Conservation (phyloP, 2,329 filamentous ascomycete genomes). For the Alternaria sp. region DNA sequence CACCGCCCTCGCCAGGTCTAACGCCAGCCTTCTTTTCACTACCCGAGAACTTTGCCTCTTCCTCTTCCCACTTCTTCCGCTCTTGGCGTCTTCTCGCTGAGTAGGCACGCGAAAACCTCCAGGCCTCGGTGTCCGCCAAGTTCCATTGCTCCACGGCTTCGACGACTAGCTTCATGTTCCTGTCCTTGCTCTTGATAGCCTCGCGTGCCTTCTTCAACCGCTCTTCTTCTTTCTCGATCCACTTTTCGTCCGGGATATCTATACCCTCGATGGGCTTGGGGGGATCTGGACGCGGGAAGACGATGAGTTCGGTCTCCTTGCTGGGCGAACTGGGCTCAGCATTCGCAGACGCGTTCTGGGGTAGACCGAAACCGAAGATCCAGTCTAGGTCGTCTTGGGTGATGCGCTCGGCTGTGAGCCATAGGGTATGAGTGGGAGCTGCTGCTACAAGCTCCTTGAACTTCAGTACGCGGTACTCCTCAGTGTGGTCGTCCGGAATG, state of each 20-base stretch:
- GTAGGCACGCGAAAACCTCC: conserved; percentile 75
- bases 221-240: conserved; percentile 61
- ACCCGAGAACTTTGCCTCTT: conserved; percentile 69
- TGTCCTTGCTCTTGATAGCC: conserved; percentile 45
- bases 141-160: conserved; percentile 60
- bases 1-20: conserved; percentile 44
- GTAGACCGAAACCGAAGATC: conserved; percentile 86
- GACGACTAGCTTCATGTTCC: conserved; percentile 36
- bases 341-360: conserved; percentile 61
- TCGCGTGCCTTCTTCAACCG: conserved; percentile 62
- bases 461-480: conserved; percentile 69
- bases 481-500: conserved; percentile 67
- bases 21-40: conserved; percentile 63
- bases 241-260: conserved; percentile 57
- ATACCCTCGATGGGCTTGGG: conserved; percentile 60
- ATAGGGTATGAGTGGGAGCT: conserved; percentile 69
- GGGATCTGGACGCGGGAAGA: conserved; percentile 52
- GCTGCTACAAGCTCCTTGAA: conserved; percentile 85
- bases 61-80: conserved; percentile 71
- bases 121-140: conserved; percentile 76
- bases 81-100: conserved; percentile 68
- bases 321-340: conserved; percentile 65
- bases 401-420: conserved; percentile 74
- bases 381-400: conserved; percentile 79
- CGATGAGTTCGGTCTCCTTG: conserved; percentile 61